Conservation (phyloP, 2,329 filamentous ascomycete genomes). For the Rutstroemia sydowiana region DNA sequence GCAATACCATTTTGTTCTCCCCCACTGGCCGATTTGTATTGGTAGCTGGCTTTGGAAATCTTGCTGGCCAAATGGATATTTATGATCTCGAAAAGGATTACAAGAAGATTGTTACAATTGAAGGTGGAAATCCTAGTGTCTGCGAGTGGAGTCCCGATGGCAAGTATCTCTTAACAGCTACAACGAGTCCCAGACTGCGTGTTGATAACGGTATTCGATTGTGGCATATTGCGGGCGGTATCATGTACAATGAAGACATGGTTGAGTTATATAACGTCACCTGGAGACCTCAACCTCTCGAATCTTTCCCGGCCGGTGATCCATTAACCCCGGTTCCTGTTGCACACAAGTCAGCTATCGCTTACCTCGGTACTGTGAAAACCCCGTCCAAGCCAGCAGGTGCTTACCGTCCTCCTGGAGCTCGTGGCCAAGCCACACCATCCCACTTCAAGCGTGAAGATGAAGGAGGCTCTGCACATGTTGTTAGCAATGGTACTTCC, state of each 20-base stretch:
- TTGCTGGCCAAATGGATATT: constrained; percentile 95
- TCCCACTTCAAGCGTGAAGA: constrained; percentile 97
- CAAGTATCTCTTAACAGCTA: constrained; percentile 93
- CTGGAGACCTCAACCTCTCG: constrained; percentile 71
- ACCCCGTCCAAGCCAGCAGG: constrained; percentile 95
- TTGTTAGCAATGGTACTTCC: constrained; percentile 70
- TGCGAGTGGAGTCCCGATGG: constrained; percentile 98
- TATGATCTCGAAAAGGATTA: constrained; percentile 95
- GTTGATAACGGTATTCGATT: constrained; percentile 96
- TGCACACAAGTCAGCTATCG: constrained; percentile 74
- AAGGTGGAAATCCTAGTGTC: constrained; percentile 90
- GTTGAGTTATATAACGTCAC: constrained; percentile 83
- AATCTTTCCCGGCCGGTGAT: constrained; percentile 55
- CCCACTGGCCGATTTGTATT: constrained; percentile 88
- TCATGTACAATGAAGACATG: constrained; percentile 97
- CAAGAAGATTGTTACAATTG: constrained; percentile 84
- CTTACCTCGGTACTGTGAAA: constrained; percentile 80
- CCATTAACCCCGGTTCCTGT: constrained; percentile 66
- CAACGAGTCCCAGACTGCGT: constrained; percentile 85
- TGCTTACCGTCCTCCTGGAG: constrained; percentile 90
- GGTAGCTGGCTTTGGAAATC: constrained; percentile 92
- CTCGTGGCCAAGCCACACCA: constrained; percentile 80
- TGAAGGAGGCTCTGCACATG: constrained; percentile 83
- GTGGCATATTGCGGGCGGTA: constrained; percentile 80
- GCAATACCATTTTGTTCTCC: constrained; percentile 94